Conservation (phyloP, 768 basidiomycete genomes). For the Psilocybe azurescens region DNA sequence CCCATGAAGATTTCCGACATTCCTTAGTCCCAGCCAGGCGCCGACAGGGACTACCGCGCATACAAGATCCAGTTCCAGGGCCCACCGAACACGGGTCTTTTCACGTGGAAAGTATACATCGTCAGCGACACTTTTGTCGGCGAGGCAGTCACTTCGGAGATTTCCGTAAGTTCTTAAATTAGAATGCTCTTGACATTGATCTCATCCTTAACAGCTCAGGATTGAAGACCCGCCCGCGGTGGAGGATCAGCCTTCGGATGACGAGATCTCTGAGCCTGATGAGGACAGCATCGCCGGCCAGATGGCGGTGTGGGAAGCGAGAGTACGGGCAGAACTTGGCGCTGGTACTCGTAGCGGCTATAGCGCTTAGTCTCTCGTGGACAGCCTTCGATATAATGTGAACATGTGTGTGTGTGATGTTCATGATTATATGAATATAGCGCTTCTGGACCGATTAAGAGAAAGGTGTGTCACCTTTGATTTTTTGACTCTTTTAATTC, state of each 20-base stretch:
- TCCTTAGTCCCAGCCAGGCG: constrained; percentile 58
- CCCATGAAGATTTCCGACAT: constrained; percentile 84
- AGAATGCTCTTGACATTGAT: not conserved
- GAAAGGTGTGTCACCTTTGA: constrained; percentile 57
- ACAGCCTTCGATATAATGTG: no score
- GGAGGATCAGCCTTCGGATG: constrained; percentile 71
- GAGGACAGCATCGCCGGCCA: constrained; percentile 97
- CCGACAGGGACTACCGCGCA: constrained; percentile 69
- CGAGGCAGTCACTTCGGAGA: constrained; percentile 72
- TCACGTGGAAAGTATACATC: constrained; percentile 88
- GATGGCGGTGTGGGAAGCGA: constrained; percentile 96
- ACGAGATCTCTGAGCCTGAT: constrained; percentile 98
- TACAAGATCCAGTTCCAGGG: constrained; percentile 97
- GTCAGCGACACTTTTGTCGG: constrained; percentile 91
- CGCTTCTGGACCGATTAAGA: constrained; percentile 72
- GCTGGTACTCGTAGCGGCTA: constrained; percentile 65
- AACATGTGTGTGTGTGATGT: no score
- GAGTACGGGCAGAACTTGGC: constrained; percentile 91
- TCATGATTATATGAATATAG: constrained; percentile 48
- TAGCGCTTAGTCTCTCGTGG: constrained; percentile 30
- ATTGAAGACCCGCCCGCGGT: constrained; percentile 74
- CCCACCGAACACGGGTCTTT: constrained; percentile 80
- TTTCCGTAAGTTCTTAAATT: constrained; percentile 59
- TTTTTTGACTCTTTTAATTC: constrained; percentile 13
- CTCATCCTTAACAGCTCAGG: constrained; percentile 60